Conservation (phyloP, 1,284 basidiomycete species). For the Austroboletus niveus region DNA sequence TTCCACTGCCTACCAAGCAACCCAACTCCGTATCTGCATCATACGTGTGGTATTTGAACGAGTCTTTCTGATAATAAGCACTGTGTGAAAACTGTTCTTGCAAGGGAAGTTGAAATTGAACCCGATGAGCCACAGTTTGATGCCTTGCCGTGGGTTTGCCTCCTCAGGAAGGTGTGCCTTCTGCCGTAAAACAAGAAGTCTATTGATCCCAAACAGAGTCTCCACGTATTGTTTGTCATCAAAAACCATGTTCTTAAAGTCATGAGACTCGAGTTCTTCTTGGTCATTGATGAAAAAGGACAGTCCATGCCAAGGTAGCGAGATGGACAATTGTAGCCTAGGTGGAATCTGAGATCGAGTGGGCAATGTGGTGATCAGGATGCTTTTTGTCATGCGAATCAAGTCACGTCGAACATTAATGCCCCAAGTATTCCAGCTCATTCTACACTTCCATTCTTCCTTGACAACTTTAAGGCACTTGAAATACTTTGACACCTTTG, state of each 20-base stretch:
- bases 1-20: slow-evolving; percentile 34
- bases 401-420: too few relatives aligned
- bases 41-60: slow-evolving; percentile 37
- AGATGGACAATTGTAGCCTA: slow-evolving; percentile 12
- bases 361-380: slow-evolving; percentile 23
- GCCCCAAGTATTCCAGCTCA: too few relatives aligned
- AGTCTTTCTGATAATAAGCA: too few relatives aligned
- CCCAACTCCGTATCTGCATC: slow-evolving; percentile 39
- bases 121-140: too few relatives aligned
- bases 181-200: slow-evolving; percentile 39
- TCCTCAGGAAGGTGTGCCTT: slow-evolving; percentile 6
- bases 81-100: too few relatives aligned
- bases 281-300: slow-evolving; percentile 27
- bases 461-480: slow-evolving; percentile 30
- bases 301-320: slow-evolving; percentile 38
- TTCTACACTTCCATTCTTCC: too few relatives aligned
- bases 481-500: slow-evolving; percentile 32
- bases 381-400: slow-evolving; percentile 11
- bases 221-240: too few relatives aligned
- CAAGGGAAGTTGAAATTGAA: neutral
- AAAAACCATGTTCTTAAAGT: neutral
- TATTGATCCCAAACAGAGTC: slow-evolving; percentile 7
- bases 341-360: neutral
- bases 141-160: neutral
- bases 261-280: slow-evolving; percentile 25